phyloP scores from a whole-genome alignment of 2,329 filamentous ascomycete species.

The Neodidymelliopsis sp. region DNA sequence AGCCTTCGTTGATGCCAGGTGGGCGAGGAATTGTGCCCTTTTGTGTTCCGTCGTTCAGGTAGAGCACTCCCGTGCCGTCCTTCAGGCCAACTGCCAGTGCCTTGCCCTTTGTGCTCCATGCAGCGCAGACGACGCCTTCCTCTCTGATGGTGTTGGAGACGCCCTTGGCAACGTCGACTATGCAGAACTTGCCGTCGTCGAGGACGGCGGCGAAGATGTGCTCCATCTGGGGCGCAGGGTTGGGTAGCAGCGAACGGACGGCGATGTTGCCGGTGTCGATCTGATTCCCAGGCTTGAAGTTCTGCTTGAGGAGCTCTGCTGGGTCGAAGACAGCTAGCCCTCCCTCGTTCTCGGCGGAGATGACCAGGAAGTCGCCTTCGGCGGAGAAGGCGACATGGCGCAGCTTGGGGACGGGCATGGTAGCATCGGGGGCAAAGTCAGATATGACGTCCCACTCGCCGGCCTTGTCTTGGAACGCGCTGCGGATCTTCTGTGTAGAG shows the following conservation, averaged over 20 bases:
- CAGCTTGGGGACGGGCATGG: conserved; percentile 76
- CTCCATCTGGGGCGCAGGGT: conserved; percentile 76
- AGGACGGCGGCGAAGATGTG: conserved; percentile 84
- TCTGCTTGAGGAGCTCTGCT: conserved; percentile 70
- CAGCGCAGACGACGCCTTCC: conserved; percentile 78
- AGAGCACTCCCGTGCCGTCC: conserved; percentile 81
- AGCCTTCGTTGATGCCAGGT: conserved; percentile 67
- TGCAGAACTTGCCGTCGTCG: conserved; percentile 77
- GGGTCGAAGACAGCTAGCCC: conserved; percentile 82
- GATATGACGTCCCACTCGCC: conserved; percentile 71
- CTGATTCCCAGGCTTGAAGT: conserved; percentile 71
- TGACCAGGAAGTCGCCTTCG: conserved; percentile 83
- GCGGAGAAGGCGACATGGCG: conserved; percentile 91
- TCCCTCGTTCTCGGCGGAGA: conserved; percentile 82
- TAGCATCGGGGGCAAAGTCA: conserved; percentile 75
- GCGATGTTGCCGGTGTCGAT: conserved; percentile 77
- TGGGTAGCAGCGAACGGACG: conserved; percentile 78
- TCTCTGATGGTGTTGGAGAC: conserved; percentile 64
- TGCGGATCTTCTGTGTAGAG: conserved; percentile 78
- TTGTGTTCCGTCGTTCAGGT: conserved; percentile 79
- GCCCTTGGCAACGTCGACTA: conserved; percentile 79
- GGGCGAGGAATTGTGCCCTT: conserved; percentile 84
- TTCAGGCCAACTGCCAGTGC: conserved; percentile 86
- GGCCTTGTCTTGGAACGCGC: conserved; percentile 68
- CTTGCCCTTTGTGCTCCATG: conserved; percentile 94